Percentiles rank a stretch among this genome's conserved stretches.
Evolutionary conservation across 2,329 filamentous ascomycete genomes (phyloP).

Genomic region (Chaetomium sp.): DNA sequence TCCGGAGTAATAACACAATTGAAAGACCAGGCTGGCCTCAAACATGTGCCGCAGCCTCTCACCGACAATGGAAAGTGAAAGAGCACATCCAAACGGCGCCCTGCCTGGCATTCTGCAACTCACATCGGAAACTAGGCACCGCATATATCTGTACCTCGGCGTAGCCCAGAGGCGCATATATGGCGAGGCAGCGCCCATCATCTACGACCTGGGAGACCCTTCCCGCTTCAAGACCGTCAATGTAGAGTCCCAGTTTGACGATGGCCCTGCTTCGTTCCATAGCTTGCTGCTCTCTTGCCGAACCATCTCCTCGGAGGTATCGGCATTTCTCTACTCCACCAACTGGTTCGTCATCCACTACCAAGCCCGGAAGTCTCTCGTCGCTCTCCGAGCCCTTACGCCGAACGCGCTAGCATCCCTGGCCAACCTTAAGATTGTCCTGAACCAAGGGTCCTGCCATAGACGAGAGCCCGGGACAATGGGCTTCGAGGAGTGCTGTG

Average conservation of each 20-base stretch:
- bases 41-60: no score
- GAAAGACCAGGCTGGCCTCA: no score
- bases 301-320: neutral
- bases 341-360: slow-evolving; percentile 1
- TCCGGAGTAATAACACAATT: no score
- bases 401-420: neutral
- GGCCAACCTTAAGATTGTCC: neutral
- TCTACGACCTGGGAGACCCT: neutral
- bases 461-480: no score
- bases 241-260: neutral
- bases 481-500: neutral
- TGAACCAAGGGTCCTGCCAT: slow-evolving; percentile 8
- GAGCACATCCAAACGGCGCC: no score
- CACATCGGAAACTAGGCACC: neutral
- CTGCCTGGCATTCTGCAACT: slow-evolving; percentile 3
- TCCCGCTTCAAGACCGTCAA: neutral
- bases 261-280: neutral
- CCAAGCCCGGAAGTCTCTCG: neutral
- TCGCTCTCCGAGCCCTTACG: neutral
- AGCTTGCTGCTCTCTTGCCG: slow-evolving; percentile 1
- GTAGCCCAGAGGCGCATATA: neutral
- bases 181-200: neutral
- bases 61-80: no score
- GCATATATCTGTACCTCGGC: neutral
- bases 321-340: neutral